phyloP scores from a whole-genome alignment of 805 yeast species.

The Ogataea parapolymorpha region DNA sequence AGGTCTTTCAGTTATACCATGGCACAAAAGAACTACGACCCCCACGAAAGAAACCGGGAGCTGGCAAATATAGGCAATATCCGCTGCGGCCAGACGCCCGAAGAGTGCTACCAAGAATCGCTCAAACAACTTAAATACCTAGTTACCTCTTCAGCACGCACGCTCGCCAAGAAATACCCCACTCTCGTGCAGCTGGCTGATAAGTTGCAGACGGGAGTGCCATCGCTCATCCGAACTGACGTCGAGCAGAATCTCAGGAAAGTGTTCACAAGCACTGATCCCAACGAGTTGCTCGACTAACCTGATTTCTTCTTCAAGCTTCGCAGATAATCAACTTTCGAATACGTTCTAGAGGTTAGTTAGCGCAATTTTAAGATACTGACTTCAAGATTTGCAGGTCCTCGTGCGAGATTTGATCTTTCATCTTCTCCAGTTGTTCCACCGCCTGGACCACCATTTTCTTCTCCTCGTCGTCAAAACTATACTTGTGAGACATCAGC shows the following conservation, averaged over 20 bases:
- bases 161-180: constrained; percentile 40
- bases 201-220: constrained; percentile 1
- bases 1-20: constrained; percentile 56
- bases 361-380: constrained; percentile 26
- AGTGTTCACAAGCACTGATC: constrained; percentile 49
- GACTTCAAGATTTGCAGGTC: constrained; percentile 50
- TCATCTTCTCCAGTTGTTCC: constrained; percentile 37
- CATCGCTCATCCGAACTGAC: constrained; percentile 38
- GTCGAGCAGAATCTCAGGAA: constrained; percentile 46
- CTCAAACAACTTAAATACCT: constrained; percentile 56
- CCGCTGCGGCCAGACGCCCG: constrained; percentile 48
- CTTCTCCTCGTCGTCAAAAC: constrained; percentile 44
- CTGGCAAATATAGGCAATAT: constrained; percentile 54
- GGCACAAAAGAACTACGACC: constrained; percentile 51
- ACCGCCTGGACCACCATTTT: constrained; percentile 36
- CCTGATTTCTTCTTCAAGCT: constrained; percentile 15
- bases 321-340: constrained; percentile 35
- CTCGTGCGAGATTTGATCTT: constrained; percentile 51
- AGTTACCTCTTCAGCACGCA: constrained; percentile 49
- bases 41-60: constrained; percentile 49
- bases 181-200: constrained; percentile 31
- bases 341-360: constrained; percentile 29
- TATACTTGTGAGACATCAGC: constrained; percentile 41
- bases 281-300: constrained; percentile 37
- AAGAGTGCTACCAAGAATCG: constrained; percentile 46